Conservation (phyloP, 2,329 filamentous ascomycete genomes). For the Paraphoma sp. region DNA sequence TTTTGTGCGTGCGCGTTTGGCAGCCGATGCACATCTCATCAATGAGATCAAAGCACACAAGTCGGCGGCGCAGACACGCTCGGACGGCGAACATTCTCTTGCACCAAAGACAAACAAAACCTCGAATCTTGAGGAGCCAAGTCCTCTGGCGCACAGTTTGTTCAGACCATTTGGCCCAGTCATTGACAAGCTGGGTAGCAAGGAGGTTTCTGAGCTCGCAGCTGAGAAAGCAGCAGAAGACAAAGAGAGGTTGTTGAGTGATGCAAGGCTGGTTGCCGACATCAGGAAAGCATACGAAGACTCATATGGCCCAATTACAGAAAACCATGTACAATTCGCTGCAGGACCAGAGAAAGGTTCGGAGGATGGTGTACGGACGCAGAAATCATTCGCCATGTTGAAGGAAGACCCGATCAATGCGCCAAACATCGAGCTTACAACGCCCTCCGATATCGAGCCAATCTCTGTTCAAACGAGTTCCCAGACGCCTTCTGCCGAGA, state of each 20-base stretch:
- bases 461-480: not conserved
- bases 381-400: constrained; percentile 12
- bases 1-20: constrained; percentile 13
- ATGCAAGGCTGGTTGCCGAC: constrained; percentile 31
- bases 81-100: constrained; percentile 35
- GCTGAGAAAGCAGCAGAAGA: constrained; percentile 13
- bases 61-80: constrained; percentile 34
- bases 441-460: not conserved
- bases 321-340: constrained; percentile 25
- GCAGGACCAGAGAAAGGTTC: no score
- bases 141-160: constrained; percentile 36
- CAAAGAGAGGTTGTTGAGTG: constrained; percentile 16
- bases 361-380: no score
- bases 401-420: constrained; percentile 17
- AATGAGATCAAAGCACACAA: constrained; percentile 37
- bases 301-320: constrained; percentile 30
- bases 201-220: constrained; percentile 14
- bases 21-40: constrained; percentile 29
- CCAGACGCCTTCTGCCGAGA: not conserved
- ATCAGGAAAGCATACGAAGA: constrained; percentile 36
- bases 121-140: constrained; percentile 26
- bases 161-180: constrained; percentile 40
- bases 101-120: constrained; percentile 16
- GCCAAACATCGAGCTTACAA: not conserved
- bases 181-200: constrained; percentile 30